phyloP scores from a whole-genome alignment of 208 protist species.

The Crithidia fasciculata region DNA sequence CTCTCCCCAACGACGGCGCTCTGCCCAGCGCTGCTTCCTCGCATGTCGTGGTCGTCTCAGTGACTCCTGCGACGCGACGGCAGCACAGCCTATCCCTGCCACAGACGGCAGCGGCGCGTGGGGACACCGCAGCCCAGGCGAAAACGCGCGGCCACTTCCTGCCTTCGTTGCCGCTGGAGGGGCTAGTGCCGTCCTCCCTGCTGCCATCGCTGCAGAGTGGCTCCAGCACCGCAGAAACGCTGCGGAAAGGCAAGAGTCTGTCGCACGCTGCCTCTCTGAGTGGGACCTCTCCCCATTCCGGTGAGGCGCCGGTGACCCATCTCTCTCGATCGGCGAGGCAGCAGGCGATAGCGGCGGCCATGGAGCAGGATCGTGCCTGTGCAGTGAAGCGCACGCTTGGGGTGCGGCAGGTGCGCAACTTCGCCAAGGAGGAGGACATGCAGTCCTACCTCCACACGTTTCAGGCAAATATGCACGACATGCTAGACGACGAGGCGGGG shows the following conservation, averaged over 20 bases:
- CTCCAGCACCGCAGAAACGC: background rate
- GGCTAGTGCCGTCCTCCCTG: slow-evolving; percentile 16
- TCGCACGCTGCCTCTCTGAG: background rate
- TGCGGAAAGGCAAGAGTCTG: background rate
- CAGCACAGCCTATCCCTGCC: background rate
- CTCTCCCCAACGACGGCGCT: too few relatives aligned
- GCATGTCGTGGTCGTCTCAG: too few relatives aligned
- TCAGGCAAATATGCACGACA: slow-evolving; percentile 23
- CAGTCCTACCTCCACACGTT: slow-evolving; percentile 32
- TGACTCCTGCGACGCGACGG: too few relatives aligned
- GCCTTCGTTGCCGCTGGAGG: slow-evolving; percentile 26
- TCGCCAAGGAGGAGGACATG: slow-evolving; percentile 40
- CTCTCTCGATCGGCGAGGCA: background rate
- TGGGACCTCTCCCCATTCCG: too few relatives aligned
- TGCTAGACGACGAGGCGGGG: slow-evolving; percentile 14
- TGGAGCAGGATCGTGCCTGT: slow-evolving; percentile 25
- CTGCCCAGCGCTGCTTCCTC: too few relatives aligned
- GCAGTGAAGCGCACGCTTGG: slow-evolving; percentile 32
- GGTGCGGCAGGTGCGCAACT: slow-evolving; percentile 34
- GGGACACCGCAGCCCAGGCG: background rate
- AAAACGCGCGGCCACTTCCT: slow-evolving; percentile 14
- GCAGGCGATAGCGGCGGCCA: slow-evolving; percentile 31
- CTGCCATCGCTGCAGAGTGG: background rate
- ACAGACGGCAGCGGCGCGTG: background rate
- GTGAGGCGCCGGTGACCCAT: background rate